Percentiles rank a stretch among this genome's conserved stretches.
These are phyloP conservation scores for Ehretia macrophylla DNA, from an alignment of 257 asterid genomes.

Conservation along the genomic window DNA sequence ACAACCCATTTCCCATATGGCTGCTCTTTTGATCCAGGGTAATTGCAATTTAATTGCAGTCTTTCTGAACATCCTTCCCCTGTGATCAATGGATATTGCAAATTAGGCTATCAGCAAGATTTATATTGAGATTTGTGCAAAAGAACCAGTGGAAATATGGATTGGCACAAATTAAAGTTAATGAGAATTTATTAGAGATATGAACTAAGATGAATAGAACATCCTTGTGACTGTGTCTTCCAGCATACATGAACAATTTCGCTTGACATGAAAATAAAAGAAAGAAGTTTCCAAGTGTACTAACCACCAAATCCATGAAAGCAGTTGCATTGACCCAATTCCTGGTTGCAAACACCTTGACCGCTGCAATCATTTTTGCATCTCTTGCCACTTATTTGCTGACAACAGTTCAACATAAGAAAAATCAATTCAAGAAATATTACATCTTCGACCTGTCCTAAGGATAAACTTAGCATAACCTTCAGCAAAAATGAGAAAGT, in stretches of 20 bases:
- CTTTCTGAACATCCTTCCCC: constrained; percentile 88
- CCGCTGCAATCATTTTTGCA: constrained; percentile 74
- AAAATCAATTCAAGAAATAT: not conserved
- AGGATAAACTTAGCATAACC: too few species aligned
- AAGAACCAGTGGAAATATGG: not conserved
- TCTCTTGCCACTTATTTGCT: constrained; percentile 79
- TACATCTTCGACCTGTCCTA: too few species aligned
- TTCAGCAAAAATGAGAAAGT: too few species aligned
- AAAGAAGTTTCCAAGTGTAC: constrained; percentile 15
- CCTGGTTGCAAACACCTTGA: constrained; percentile 83
- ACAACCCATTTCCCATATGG: constrained; percentile 94
- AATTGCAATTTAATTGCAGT: constrained; percentile 63
- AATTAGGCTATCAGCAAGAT: not conserved
- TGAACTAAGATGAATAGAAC: too few species aligned
- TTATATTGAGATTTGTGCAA: not conserved
- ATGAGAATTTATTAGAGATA: too few species aligned
- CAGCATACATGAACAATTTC: not conserved
- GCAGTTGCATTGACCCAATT: constrained; percentile 86
- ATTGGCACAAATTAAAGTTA: too few species aligned
- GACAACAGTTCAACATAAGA: constrained; percentile 26
- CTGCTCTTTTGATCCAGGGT: constrained; percentile 43
- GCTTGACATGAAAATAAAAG: not conserved
- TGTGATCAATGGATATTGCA: constrained; percentile 19
- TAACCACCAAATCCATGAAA: constrained; percentile 90
- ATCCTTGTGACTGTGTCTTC: not conserved